Percentiles rank a stretch among this genome's conserved stretches.
Conservation (phyloP, 768 basidiomycete genomes). For the Trametes cingulata region DNA sequence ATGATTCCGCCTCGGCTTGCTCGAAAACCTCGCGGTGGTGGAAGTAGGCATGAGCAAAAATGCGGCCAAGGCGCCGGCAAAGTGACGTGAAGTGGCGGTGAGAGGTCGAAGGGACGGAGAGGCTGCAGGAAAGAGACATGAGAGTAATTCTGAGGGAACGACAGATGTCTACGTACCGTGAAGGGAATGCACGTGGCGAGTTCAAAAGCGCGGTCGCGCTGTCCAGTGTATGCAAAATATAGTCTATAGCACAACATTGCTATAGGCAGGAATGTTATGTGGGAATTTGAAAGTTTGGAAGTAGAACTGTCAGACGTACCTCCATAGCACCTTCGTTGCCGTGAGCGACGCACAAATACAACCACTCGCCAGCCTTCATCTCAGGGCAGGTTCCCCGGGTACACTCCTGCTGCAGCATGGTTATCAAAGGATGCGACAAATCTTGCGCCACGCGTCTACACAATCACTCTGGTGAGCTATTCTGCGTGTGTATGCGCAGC, state of each 20-base stretch:
- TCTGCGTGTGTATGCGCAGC: neutral
- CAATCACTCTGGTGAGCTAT: neutral
- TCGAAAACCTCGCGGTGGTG: constrained; percentile 92
- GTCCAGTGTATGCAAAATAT: constrained; percentile 90
- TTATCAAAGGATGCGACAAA: constrained; percentile 81
- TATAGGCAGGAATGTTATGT: constrained; percentile 28
- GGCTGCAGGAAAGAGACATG: constrained; percentile 42
- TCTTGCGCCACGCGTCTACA: constrained; percentile 84
- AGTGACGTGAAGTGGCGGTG: constrained; percentile 88
- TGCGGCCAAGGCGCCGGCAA: constrained; percentile 87
- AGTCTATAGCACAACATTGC: constrained; percentile 98
- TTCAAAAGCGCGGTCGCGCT: constrained; percentile 91
- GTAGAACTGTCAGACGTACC: constrained; percentile 43
- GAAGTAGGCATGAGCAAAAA: constrained; percentile 96
- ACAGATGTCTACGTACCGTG: constrained; percentile 53
- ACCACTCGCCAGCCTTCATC: constrained; percentile 99
- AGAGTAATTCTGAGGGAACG: neutral
- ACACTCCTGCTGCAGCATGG: constrained; percentile 84
- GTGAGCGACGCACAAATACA: constrained; percentile 94
- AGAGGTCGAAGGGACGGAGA: constrained; percentile 79
- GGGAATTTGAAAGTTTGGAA: neutral
- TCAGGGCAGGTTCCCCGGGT: constrained; percentile 85
- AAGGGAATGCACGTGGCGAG: constrained; percentile 89
- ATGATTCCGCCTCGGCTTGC: constrained; percentile 87
- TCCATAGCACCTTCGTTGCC: constrained; percentile 87